Base-by-base conservation (phyloP, 2,329 filamentous ascomycete species). In the Calonectria pseudoreteaudii region DNA sequence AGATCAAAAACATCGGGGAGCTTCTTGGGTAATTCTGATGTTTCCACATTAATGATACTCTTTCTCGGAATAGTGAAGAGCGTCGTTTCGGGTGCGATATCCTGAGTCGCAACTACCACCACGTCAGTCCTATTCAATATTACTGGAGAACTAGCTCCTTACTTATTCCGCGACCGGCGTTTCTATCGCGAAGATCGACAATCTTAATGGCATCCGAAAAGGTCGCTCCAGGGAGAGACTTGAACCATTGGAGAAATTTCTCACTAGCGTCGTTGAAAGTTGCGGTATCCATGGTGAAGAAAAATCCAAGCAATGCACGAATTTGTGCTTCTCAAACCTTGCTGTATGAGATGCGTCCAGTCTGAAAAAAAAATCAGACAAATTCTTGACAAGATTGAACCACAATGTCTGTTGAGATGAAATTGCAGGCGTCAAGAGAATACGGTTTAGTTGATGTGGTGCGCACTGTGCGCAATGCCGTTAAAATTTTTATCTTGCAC, bases 51-150 rank as follows among this genome's bases (percentile, higher is more conserved):
- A 81, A 98, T 91, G 75, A 98, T 92, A 65, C 90, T 87, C 60
- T 87, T 85, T 74, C 94, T 91, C 3, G 95, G 95, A 74, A 98
- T 94, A 60, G 91, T 93, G 86, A 98, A 98, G 53, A 98, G 89
- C 62, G 93, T 90, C 71, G 95, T 94, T 74, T 95, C 94, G 78
- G 94, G 90, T 23, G 88, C 85, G 68, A 98, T 94, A 75, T 95
- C 91, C 72, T 89, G 83, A 28, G 86, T 89, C 31, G 95, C 94
- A 79, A 97, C 94, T 96, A 94, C 93, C 77, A 96, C 95, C 28
- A 23, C 38, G 71, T 81, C 36, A 81, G 71, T 2, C 38, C 67
- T 23, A 8, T 23, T 1, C 1, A 18, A 26, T 66, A 20, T 18
- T 8, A 0, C 3, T 36, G 13, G 7, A 38, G 13, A 11, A 28